Conservation (phyloP, 169 alveolate species). For the Theileria sp. region DNA sequence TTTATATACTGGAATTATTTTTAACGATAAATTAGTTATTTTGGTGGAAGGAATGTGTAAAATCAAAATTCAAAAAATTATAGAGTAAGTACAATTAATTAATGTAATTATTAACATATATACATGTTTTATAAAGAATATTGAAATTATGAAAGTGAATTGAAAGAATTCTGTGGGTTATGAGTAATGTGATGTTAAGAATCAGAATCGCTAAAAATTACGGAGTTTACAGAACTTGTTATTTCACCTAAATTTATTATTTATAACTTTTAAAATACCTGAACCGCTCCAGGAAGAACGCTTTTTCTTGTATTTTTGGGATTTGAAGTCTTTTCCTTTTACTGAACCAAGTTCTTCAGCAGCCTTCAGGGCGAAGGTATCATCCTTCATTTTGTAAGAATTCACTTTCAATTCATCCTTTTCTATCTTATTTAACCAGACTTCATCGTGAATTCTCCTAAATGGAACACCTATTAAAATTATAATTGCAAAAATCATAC, state of each 20-base stretch:
- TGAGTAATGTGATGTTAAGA: background rate
- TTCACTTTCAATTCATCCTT: conserved; percentile 58
- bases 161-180: background rate
- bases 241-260: conserved; percentile 44
- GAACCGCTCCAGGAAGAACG: conserved; percentile 81
- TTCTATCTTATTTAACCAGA: conserved; percentile 49
- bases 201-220: conserved; percentile 59
- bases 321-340: conserved; percentile 79
- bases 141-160: background rate
- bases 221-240: conserved; percentile 44
- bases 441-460: conserved; percentile 53
- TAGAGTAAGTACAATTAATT: too few species aligned
- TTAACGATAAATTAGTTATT: background rate
- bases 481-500: background rate
- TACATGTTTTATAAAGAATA: background rate
- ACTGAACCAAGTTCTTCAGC: conserved; percentile 66
- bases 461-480: conserved; percentile 34
- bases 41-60: background rate
- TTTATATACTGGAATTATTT: background rate
- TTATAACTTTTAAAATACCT: conserved; percentile 28
- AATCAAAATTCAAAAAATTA: background rate
- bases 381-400: conserved; percentile 48
- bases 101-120: background rate
- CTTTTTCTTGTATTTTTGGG: conserved; percentile 80
- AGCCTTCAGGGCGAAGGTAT: conserved; percentile 47